Evolutionary conservation across 768 basidiomycete species (phyloP).

Genomic region (Austroboletus eburneus): DNA sequence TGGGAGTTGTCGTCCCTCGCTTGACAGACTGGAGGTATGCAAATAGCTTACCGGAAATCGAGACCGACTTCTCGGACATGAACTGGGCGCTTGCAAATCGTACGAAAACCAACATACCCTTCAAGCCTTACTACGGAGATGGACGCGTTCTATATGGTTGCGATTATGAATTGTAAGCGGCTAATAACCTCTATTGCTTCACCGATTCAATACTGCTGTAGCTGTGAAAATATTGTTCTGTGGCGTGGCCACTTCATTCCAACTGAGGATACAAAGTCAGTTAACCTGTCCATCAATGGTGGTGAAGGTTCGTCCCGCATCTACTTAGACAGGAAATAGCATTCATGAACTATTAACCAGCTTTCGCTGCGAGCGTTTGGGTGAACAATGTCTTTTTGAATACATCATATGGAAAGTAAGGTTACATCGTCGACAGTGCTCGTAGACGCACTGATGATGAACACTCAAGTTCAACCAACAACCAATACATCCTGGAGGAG

Average conservation of each 20-base stretch:
- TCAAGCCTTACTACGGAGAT: slow-evolving; percentile 67
- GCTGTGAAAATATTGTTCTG: slow-evolving; percentile 78
- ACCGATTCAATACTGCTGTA: slow-evolving; percentile 21
- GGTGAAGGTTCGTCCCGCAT: slow-evolving; percentile 51
- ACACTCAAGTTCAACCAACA: slow-evolving; percentile 54
- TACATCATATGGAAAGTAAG: slow-evolving; percentile 73
- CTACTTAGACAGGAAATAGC: not conserved
- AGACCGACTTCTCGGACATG: slow-evolving; percentile 52
- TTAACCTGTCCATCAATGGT: slow-evolving; percentile 77
- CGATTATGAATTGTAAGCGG: slow-evolving; percentile 77
- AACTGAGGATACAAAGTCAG: slow-evolving; percentile 54
- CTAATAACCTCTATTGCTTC: slow-evolving; percentile 3
- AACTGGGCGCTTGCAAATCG: slow-evolving; percentile 65
- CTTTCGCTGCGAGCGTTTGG: slow-evolving; percentile 83
- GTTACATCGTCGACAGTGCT: not conserved
- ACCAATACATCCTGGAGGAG: slow-evolving; percentile 55
- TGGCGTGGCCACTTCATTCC: slow-evolving; percentile 80
- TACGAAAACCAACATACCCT: slow-evolving; percentile 69
- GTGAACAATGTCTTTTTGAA: slow-evolving; percentile 67
- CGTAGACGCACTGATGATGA: not conserved
- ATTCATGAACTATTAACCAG: slow-evolving; percentile 22
- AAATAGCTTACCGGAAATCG: slow-evolving; percentile 72
- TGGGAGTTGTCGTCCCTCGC: slow-evolving; percentile 40
- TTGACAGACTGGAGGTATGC: slow-evolving; percentile 70
- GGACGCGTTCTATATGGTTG: slow-evolving; percentile 80